Evolutionary conservation across 345 rosid genomes (phyloP).

Genomic region (Syzygium grande): DNA sequence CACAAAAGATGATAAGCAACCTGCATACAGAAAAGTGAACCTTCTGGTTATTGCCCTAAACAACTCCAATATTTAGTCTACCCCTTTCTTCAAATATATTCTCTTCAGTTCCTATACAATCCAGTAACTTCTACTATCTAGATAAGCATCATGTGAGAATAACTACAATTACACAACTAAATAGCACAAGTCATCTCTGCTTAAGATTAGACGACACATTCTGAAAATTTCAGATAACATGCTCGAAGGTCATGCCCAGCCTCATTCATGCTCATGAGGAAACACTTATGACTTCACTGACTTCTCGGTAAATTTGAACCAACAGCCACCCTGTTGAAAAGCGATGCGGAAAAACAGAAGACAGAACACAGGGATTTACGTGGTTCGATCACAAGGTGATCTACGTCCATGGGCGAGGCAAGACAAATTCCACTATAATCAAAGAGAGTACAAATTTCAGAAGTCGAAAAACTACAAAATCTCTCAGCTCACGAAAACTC

Average conservation of each 20-base stretch:
- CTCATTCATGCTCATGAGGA: not conserved
- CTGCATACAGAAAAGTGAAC: conserved; percentile 22
- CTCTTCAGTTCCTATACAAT: not conserved
- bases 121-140: not conserved
- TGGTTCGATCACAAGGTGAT: no score
- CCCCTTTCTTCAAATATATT: not conserved
- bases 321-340: not conserved
- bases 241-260: not conserved
- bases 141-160: not conserved
- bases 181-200: not conserved
- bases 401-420: no score
- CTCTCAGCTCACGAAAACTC: no score
- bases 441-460: no score
- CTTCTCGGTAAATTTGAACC: not conserved
- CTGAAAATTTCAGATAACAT: not conserved
- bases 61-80: not conserved
- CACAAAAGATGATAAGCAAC: conserved; percentile 69
- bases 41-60: not conserved
- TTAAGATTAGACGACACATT: not conserved
- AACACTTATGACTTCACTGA: not conserved
- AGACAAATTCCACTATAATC: no score
- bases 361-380: no score
- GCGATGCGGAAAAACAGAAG: no score
- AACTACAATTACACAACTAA: not conserved
- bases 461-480: no score